A percentile compares a stretch with the other conserved stretches of the same genome.
phyloP scores from a whole-genome alignment of 2,329 filamentous ascomycete species.

The Waltergamsia citrina region DNA sequence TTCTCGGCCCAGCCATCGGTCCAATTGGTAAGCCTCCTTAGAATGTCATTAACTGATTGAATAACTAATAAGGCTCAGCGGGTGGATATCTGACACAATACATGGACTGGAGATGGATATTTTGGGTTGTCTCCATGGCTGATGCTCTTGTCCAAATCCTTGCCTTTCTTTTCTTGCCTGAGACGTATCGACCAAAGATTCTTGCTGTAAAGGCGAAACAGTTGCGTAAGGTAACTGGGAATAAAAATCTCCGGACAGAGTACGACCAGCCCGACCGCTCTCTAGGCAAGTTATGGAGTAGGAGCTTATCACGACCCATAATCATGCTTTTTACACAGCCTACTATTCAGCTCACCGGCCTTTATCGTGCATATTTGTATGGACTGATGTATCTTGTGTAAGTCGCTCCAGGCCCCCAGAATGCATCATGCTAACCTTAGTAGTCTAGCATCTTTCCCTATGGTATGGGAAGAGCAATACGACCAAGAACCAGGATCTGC shows the following conservation, averaged over 20 bases:
- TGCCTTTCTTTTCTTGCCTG: conserved; percentile 25
- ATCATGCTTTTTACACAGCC: conserved; percentile 40
- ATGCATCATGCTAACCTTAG: too few relatives aligned
- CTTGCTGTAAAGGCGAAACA: conserved; percentile 15
- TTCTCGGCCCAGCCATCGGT: conserved; percentile 31
- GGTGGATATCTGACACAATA: conserved; percentile 28
- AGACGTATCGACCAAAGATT: conserved; percentile 26
- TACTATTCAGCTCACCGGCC: conserved; percentile 36
- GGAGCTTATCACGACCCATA: conserved; percentile 32
- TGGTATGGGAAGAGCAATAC: conserved; percentile 37
- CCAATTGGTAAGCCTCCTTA: conserved; percentile 22
- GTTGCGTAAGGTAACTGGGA: conserved; percentile 17
- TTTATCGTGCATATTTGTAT: conserved; percentile 40
- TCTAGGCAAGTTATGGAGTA: conserved; percentile 12
- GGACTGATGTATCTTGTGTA: conserved; percentile 43
- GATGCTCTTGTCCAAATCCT: conserved; percentile 21
- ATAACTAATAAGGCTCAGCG: conserved; percentile 8
- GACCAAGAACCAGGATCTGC: conserved; percentile 32
- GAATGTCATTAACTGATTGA: neutral
- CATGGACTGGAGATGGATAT: conserved; percentile 32
- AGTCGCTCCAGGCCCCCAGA: conserved; percentile 3
- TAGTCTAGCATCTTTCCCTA: conserved; percentile 40
- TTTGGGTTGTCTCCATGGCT: conserved; percentile 29
- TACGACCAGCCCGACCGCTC: conserved; percentile 15
- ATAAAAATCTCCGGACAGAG: conserved; percentile 15